Evolutionary conservation across 73 alveolate genomes (phyloP).

Genomic region (Tetrahymena borealis): DNA sequence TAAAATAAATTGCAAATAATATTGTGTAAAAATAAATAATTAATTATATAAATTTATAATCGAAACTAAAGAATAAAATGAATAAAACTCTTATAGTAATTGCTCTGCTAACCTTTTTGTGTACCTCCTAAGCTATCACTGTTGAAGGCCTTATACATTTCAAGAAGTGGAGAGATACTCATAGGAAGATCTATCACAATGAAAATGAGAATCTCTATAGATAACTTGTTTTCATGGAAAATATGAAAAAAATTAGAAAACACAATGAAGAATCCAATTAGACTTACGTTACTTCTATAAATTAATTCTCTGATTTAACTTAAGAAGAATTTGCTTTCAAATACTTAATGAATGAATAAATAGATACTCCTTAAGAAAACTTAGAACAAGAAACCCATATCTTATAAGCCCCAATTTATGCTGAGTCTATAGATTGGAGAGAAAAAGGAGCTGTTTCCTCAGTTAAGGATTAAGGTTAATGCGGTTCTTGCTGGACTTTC

Average conservation of each 20-base stretch:
- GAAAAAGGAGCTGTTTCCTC: slow-evolving; percentile 30
- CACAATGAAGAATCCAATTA: neutral
- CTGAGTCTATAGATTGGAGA: slow-evolving; percentile 55
- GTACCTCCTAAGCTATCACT: too few relatives aligned
- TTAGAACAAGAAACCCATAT: neutral
- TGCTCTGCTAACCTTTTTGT: too few relatives aligned
- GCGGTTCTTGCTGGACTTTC: slow-evolving; percentile 58
- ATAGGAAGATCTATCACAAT: neutral
- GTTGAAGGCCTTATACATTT: too few relatives aligned
- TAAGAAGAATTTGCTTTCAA: slow-evolving; percentile 9
- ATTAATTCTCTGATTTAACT: slow-evolving; percentile 32
- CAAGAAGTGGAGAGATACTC: neutral
- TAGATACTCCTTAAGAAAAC: neutral
- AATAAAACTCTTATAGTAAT: too few relatives aligned
- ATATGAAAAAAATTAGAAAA: neutral
- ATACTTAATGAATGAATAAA: neutral
- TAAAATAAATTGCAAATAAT: too few relatives aligned
- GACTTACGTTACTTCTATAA: neutral
- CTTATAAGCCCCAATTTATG: slow-evolving; percentile 38
- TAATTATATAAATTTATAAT: too few relatives aligned
- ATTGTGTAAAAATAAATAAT: too few relatives aligned
- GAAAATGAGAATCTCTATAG: slow-evolving; percentile 9
- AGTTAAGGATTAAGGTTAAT: slow-evolving; percentile 39
- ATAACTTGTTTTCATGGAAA: slow-evolving; percentile 4
- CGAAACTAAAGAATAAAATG: too few relatives aligned